A percentile compares a stretch with the other conserved stretches of the same genome.
Conservation (phyloP, 495 filamentous ascomycete genomes). For the Monascus purpureus region DNA sequence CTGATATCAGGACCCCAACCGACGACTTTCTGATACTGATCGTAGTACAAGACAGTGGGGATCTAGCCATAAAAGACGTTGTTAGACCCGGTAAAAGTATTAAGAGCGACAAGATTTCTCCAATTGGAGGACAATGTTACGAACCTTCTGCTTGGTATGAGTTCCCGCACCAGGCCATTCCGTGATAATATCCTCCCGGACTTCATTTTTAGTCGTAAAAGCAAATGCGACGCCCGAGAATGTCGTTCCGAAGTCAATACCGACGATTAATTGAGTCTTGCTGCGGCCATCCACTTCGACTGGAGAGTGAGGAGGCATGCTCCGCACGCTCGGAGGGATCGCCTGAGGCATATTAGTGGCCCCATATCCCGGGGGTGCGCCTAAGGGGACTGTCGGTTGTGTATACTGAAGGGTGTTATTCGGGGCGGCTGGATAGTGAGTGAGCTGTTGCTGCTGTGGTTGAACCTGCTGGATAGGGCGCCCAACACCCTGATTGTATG, state of each 20-base stretch:
- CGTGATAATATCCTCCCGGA: conserved; percentile 65
- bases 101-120: too few species aligned
- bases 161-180: conserved; percentile 70
- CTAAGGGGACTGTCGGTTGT: conserved; percentile 34
- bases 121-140: not conserved
- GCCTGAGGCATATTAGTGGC: too few species aligned
- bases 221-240: conserved; percentile 71
- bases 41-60: conserved; percentile 68
- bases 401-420: conserved; percentile 46
- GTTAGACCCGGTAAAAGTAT: too few species aligned
- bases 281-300: conserved; percentile 72
- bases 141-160: conserved; percentile 63
- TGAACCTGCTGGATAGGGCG: conserved; percentile 37
- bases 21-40: conserved; percentile 71
- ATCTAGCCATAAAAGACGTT: too few species aligned
- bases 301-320: conserved; percentile 42
- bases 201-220: conserved; percentile 65
- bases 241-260: conserved; percentile 65
- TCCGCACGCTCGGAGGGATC: conserved; percentile 23
- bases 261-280: conserved; percentile 57
- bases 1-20: conserved; percentile 74
- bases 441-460: conserved; percentile 43
- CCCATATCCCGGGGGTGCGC: conserved; percentile 37
- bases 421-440: conserved; percentile 58
- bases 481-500: conserved; percentile 52